phyloP scores from a whole-genome alignment of 176 grass and related monocot genomes.

The Dactylis glomerata region DNA sequence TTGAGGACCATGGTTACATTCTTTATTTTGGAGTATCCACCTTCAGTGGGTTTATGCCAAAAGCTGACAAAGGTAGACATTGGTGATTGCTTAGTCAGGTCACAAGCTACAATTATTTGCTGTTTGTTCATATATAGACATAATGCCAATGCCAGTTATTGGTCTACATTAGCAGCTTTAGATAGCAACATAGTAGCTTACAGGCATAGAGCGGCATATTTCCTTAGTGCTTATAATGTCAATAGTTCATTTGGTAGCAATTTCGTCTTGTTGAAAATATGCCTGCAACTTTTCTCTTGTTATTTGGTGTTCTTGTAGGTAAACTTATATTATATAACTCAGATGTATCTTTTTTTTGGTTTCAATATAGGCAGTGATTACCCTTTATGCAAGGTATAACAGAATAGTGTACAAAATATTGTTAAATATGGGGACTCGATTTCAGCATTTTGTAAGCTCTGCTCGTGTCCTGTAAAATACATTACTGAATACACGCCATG shows the following conservation, averaged over 20 bases:
- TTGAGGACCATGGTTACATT: constrained; percentile 98
- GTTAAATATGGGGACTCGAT: neutral
- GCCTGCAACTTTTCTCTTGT: neutral
- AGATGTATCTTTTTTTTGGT: constrained; percentile 8
- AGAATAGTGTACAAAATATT: neutral
- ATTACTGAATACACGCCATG: neutral
- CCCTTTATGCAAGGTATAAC: neutral
- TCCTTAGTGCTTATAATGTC: neutral
- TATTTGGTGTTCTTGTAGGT: neutral
- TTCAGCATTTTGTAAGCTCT: neutral
- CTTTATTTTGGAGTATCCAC: constrained; percentile 82
- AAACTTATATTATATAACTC: neutral
- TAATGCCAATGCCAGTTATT: neutral
- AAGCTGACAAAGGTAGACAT: constrained; percentile 50
- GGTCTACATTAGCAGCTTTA: neutral
- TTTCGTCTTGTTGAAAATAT: neutral
- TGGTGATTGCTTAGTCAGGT: neutral
- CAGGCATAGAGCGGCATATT: neutral
- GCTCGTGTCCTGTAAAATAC: neutral
- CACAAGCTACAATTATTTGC: neutral
- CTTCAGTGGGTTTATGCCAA: constrained; percentile 95
- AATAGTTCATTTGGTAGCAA: neutral
- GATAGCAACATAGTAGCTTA: neutral
- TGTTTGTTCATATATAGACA: constrained; percentile 6
- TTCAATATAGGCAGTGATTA: neutral